Evolutionary conservation across 2,329 filamentous ascomycete genomes (phyloP).

Genomic region (Fusarium sarcochroum): DNA sequence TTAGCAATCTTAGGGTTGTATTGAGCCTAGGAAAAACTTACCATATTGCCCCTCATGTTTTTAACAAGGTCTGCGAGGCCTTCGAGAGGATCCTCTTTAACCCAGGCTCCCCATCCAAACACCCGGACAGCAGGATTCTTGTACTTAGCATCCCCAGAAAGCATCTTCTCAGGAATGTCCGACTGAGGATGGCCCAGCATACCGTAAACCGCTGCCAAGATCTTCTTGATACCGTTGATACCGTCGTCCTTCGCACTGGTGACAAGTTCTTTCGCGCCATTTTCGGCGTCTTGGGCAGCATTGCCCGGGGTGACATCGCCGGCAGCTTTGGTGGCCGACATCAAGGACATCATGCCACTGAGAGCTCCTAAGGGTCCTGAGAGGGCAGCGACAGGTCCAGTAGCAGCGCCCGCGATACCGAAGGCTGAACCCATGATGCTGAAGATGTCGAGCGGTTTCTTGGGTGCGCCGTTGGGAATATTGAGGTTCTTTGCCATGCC

Average conservation of each 20-base stretch:
- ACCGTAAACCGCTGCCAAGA: neutral
- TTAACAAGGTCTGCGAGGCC: neutral
- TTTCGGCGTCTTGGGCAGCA: neutral
- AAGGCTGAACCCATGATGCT: constrained; percentile 8
- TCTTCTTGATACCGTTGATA: neutral
- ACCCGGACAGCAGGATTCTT: constrained; percentile 1
- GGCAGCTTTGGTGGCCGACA: neutral
- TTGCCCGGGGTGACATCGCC: neutral
- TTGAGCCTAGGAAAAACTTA: neutral
- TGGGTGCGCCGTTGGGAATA: neutral
- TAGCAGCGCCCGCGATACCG: constrained; percentile 4
- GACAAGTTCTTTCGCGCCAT: neutral
- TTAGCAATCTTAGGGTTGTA: neutral
- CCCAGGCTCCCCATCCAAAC: constrained; percentile 9
- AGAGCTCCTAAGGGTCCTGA: neutral
- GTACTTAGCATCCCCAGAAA: constrained; percentile 1
- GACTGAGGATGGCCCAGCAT: neutral
- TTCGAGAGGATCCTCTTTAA: neutral
- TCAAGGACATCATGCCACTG: constrained; percentile 1
- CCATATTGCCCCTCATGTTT: constrained; percentile 3
- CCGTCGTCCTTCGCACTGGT: neutral
- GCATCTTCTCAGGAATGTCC: constrained; percentile 5
- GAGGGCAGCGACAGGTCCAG: neutral
- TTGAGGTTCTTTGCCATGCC: neutral
- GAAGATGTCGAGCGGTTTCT: neutral